Evolutionary conservation across 2,329 filamentous ascomycete genomes (phyloP).

Genomic region (Pezicula carpinea): DNA sequence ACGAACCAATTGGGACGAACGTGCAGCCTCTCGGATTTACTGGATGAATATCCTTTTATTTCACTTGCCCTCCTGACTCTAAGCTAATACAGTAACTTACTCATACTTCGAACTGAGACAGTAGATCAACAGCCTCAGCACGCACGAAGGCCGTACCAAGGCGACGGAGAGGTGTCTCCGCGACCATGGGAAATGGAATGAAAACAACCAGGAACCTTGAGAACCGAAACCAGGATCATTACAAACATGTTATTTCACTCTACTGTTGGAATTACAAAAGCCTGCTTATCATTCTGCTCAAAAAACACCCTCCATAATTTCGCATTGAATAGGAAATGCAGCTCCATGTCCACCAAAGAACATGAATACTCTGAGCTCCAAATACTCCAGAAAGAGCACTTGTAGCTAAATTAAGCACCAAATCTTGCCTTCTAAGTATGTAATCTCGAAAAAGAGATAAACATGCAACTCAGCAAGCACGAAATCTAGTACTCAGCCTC

Average conservation of each 20-base stretch:
- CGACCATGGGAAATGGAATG: no score
- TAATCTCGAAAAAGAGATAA: slow-evolving; percentile 23
- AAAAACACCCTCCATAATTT: slow-evolving; percentile 21
- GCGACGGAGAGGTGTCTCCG: no score
- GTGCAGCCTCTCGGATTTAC: no score
- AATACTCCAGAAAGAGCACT: slow-evolving; percentile 22
- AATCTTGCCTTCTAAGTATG: slow-evolving; percentile 25
- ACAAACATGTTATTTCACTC: no score
- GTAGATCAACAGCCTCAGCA: no score
- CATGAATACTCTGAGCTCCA: slow-evolving; percentile 19
- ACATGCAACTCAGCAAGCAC: slow-evolving; percentile 16
- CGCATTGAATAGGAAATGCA: slow-evolving; percentile 18
- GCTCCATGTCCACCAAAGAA: slow-evolving; percentile 17
- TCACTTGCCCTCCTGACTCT: no score
- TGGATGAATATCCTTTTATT: no score
- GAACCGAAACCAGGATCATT: no score
- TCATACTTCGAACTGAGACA: no score
- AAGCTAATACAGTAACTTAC: no score
- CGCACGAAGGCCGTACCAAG: no score
- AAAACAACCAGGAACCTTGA: no score
- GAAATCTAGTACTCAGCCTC: slow-evolving; percentile 60
- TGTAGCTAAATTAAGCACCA: slow-evolving; percentile 23
- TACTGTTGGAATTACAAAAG: slow-evolving; percentile 24
- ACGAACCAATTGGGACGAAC: not conserved
- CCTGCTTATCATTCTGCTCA: slow-evolving; percentile 24